phyloP scores from a whole-genome alignment of 495 filamentous ascomycete genomes.

The Penicillium subrubescens region DNA sequence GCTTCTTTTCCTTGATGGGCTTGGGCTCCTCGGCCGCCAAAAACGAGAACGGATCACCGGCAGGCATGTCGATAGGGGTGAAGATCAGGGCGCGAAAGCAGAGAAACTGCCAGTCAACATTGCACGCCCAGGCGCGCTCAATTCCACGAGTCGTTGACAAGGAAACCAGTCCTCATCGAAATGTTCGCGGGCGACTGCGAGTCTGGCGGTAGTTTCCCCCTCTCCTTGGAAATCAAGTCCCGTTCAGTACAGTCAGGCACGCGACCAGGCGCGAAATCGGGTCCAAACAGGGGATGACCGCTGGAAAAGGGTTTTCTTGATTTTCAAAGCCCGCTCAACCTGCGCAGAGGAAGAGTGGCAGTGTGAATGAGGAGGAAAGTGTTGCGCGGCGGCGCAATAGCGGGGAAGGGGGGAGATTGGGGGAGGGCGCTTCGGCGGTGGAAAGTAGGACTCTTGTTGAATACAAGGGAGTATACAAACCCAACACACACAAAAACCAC shows the following conservation, averaged over 20 bases:
- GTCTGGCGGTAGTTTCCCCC: not conserved
- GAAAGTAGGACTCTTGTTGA: not conserved
- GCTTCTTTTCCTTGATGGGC: constrained; percentile 34
- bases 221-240: constrained; percentile 5
- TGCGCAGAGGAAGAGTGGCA: not conserved
- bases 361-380: not conserved
- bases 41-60: constrained; percentile 45
- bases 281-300: not conserved
- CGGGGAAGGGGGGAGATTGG: constrained; percentile 4
- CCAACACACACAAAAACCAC: not conserved
- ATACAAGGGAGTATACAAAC: not conserved
- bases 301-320: not conserved
- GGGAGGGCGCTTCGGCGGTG: not conserved
- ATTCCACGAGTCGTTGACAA: constrained; percentile 10
- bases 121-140: constrained; percentile 14
- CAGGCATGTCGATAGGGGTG: constrained; percentile 36
- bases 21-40: constrained; percentile 41
- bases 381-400: constrained; percentile 10
- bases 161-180: constrained; percentile 23
- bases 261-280: not conserved
- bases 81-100: constrained; percentile 8
- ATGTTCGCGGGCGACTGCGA: not conserved
- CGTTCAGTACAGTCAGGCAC: not conserved
- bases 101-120: constrained; percentile 21
- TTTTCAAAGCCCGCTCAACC: not conserved